Percentiles rank a stretch among this genome's conserved stretches.
phyloP scores from a whole-genome alignment of 2,329 filamentous ascomycete species.

The Periconia macrospinosa region DNA sequence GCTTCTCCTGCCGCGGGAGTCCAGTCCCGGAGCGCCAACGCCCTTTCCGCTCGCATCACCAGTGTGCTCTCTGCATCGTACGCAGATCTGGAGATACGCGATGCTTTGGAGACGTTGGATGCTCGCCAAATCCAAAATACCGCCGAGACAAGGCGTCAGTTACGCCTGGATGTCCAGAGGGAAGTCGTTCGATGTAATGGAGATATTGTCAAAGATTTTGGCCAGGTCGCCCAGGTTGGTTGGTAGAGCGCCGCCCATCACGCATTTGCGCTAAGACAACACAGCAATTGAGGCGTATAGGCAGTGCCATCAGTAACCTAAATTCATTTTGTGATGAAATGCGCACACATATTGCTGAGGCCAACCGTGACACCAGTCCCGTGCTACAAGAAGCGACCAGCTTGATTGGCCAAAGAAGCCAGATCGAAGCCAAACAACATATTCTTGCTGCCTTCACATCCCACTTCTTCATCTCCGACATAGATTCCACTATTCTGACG shows the following conservation, averaged over 20 bases:
- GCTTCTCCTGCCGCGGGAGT: slow-evolving; percentile 24
- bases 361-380: slow-evolving; percentile 72
- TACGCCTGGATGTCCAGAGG: slow-evolving; percentile 83
- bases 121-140: slow-evolving; percentile 71
- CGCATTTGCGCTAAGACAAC: slow-evolving; percentile 24
- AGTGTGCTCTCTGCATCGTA: slow-evolving; percentile 89
- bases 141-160: slow-evolving; percentile 73
- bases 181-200: slow-evolving; percentile 94
- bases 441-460: slow-evolving; percentile 75
- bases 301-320: slow-evolving; percentile 73
- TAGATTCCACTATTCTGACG: slow-evolving; percentile 75
- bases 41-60: slow-evolving; percentile 79
- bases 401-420: slow-evolving; percentile 71
- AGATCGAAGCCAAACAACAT: slow-evolving; percentile 78
- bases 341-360: slow-evolving; percentile 73
- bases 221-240: slow-evolving; percentile 77
- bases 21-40: slow-evolving; percentile 54
- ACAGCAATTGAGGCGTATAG: slow-evolving; percentile 85
- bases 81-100: slow-evolving; percentile 86
- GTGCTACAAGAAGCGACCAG: slow-evolving; percentile 76
- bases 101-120: slow-evolving; percentile 79
- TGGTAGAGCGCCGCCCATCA: slow-evolving; percentile 10
- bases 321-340: slow-evolving; percentile 82
- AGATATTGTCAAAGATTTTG: slow-evolving; percentile 84
- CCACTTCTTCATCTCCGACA: slow-evolving; percentile 83